Evolutionary conservation across 2,329 filamentous ascomycete genomes (phyloP).

Genomic region (Talaromyces rugulosus): DNA sequence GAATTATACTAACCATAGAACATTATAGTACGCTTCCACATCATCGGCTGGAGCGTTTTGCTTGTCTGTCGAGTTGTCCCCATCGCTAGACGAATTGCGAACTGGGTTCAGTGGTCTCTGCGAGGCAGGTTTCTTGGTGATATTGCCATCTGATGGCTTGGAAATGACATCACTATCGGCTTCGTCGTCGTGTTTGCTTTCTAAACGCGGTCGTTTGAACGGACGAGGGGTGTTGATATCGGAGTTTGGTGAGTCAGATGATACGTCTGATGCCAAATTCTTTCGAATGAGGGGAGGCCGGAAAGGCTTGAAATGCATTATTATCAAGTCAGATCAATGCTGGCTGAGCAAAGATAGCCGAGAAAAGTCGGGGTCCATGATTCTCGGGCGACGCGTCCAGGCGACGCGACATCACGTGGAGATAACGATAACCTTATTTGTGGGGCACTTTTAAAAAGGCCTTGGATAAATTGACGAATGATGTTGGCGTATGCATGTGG

Average conservation of each 20-base stretch:
- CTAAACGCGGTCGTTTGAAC: conserved; percentile 35
- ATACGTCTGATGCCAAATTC: conserved; percentile 9
- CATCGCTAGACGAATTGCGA: conserved; percentile 19
- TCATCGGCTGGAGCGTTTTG: conserved; percentile 8
- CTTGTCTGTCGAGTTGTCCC: conserved; percentile 6
- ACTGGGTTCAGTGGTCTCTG: conserved; percentile 32
- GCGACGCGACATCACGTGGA: background rate
- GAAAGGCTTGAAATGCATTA: conserved; percentile 45
- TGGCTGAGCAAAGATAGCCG: background rate
- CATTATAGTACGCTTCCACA: conserved; percentile 43
- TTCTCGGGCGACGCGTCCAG: background rate
- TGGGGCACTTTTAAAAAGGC: background rate
- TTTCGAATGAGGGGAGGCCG: conserved; percentile 42
- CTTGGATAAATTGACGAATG: too few species aligned
- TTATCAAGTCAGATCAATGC: background rate
- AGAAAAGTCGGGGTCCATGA: background rate
- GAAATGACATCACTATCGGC: background rate
- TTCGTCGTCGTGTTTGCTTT: conserved; percentile 6
- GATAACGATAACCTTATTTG: background rate
- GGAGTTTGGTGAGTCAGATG: conserved; percentile 4
- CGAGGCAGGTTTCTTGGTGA: conserved; percentile 9
- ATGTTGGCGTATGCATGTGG: background rate
- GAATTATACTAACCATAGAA: conserved; percentile 39
- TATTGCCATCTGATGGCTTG: conserved; percentile 7
- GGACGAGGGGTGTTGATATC: conserved; percentile 16